Base-by-base conservation (phyloP, 345 rosid genomes). In the Schrenkiella parvula region DNA sequence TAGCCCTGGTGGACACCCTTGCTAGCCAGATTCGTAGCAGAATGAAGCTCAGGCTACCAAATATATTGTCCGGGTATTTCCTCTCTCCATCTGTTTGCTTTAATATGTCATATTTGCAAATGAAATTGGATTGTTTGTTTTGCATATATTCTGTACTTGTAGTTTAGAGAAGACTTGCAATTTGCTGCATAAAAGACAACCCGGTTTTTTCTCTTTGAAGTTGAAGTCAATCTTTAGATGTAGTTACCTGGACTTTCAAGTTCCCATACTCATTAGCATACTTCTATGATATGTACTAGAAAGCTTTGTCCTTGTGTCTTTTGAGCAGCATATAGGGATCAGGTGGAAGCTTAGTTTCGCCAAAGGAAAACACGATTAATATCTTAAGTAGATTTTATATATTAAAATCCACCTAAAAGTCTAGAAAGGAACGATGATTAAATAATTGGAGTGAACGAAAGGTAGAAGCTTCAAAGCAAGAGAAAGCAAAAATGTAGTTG, bases 41-140 rank as follows among this genome's bases (percentile, higher is more conserved):
- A 25, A 86, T 92, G 93, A 95, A 88, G 78, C 81, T 95, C 59
- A 83, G 99, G 86, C 87, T 95, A 78, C 99, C 99, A 6, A 95
- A 80, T 81, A 84, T 95, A 31, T 91, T 95, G 26, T 87, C 97
- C 43, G 98, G 98, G 93, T 82, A 96, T 87, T 84, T 93, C 89
- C 39, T 87, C 89, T 62, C 26, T 62, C 59, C 65, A 18, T 68
- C 32, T 51, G 21, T 12, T 41, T 62, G 44, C 58, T 43, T 35
- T 61, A 17, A 8, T 37, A 66, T 42, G 63, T 61, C 41, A 42
- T 38, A 66, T 46, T 35, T 52, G 29, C 46, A 18, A 39, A 68
- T 15, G 47, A 68, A 65, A 18, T 19, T 25, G 28, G 67, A 51
- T 72, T 73, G 41, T 8, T 22, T 75, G 28, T 34, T 68, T 43